Conservation (phyloP, 441 rosid species). For the Adansonia madagascariensis region DNA sequence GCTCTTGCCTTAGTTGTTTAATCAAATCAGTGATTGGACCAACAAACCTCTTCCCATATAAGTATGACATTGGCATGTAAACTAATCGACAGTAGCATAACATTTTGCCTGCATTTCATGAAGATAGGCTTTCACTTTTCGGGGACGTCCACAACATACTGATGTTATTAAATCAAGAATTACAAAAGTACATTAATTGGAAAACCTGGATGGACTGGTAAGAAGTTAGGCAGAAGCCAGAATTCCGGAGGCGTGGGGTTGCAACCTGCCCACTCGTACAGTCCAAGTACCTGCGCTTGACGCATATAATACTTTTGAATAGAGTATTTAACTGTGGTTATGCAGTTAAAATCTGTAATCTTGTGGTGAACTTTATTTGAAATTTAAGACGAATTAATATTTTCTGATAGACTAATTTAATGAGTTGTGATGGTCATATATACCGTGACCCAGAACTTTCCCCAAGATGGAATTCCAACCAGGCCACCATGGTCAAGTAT, state of each 20-base stretch:
- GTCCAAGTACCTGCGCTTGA: constrained; percentile 54
- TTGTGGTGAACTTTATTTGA: background rate
- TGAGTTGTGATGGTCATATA: background rate
- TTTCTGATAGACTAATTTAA: background rate
- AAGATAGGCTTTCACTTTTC: background rate
- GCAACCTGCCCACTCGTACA: constrained; percentile 77
- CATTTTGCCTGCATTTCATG: constrained; percentile 41
- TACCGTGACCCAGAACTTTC: constrained; percentile 60
- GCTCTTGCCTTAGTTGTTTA: constrained; percentile 47
- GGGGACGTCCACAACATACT: background rate
- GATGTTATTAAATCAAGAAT: background rate
- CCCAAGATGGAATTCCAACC: constrained; percentile 54
- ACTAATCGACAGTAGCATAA: constrained; percentile 55
- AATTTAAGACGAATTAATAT: background rate
- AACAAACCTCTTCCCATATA: constrained; percentile 60
- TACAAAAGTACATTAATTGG: background rate
- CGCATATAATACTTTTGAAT: background rate
- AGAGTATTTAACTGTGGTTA: background rate
- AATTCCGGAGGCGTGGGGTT: constrained; percentile 81
- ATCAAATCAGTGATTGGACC: constrained; percentile 48
- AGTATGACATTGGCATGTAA: constrained; percentile 65
- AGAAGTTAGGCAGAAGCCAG: constrained; percentile 57
- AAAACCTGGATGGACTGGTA: constrained; percentile 64
- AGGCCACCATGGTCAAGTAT: constrained; percentile 67
- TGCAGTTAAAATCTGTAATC: background rate